phyloP scores from a whole-genome alignment of 345 rosid species.

The Viola odorata region DNA sequence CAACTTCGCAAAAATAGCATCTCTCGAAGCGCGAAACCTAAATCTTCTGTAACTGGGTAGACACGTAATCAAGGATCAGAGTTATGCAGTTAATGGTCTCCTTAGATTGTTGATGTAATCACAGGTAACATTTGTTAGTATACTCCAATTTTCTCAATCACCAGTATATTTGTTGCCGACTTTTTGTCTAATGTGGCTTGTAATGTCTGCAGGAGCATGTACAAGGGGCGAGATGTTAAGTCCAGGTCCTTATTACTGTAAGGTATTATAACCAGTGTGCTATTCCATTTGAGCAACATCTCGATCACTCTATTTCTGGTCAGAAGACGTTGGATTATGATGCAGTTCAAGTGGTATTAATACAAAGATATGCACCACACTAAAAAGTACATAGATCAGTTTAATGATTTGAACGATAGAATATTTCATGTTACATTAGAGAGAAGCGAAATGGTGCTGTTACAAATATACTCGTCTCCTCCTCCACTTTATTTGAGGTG shows the following conservation, averaged over 20 bases:
- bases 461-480: background rate
- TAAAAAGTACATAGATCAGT: background rate
- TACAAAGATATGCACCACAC: too few species aligned
- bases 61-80: slow-evolving; percentile 12
- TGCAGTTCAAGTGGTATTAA: background rate
- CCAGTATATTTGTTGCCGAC: too few species aligned
- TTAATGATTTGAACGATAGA: slow-evolving; percentile 2
- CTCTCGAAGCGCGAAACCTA: slow-evolving; percentile 47
- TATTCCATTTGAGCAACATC: background rate
- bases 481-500: background rate
- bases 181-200: too few species aligned
- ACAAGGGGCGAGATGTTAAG: too few species aligned
- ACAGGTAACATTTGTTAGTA: too few species aligned
- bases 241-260: too few species aligned
- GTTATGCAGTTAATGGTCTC: slow-evolving; percentile 5
- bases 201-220: slow-evolving; percentile 3
- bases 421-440: background rate
- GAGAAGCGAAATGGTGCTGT: slow-evolving; percentile 2
- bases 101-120: background rate
- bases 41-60: slow-evolving; percentile 37
- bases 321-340: background rate
- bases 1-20: slow-evolving; percentile 49
- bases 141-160: too few species aligned
- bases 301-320: background rate
- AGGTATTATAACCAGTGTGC: background rate